Base-by-base conservation (phyloP, 768 basidiomycete genomes). In the Trametes cubensis region DNA sequence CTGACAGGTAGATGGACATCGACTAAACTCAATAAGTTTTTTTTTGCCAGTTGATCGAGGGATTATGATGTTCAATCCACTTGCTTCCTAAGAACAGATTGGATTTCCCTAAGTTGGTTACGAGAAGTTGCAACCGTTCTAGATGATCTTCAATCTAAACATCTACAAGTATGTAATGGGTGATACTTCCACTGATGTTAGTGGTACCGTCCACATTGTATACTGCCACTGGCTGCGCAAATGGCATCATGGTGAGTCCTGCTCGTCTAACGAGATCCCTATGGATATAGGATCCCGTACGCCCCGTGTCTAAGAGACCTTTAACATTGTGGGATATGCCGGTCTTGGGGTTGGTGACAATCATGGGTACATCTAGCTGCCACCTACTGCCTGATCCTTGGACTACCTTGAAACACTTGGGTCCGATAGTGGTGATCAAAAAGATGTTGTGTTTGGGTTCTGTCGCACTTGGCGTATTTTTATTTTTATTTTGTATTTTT, bases 281-380 rank as follows among this genome's bases (percentile, higher is more conserved):
- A 54, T 61, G 55, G 7, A 71, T 65, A n/a, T 58, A 69, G 6
- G 64, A 71, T 0, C 68, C 67, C 2, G 68, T 73, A 23, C 66
- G 60, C 0, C 72, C 69, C 34, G 65, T 67, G 34, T 73, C 66
- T 4, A 73, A 28, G 7, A 28, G 28, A 28, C 7, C 28, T 28
- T 28, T 28, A 28, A 28, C 28, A 28, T 28, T 28, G 7, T 28
- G 28, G 28, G 28, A 28, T 28, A 28, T 28, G 28, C 28, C 28
- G 7, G 28, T 28, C 28, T 28, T 7, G 7, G 28, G 28, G 28
- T 28, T 28, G 28, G 28, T 28, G 28, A 28, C 28, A 28, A 28
- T 28, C 28, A 28, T 28, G 28, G 28, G 28, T 28, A 28, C 28
- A 7, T 28, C 28, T 28, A 28, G 28, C 28, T 28, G 28, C 7